A percentile compares a stretch with the other conserved stretches of the same genome.
Conservation (phyloP, 495 filamentous ascomycete genomes). For the Letharia columbiana region DNA sequence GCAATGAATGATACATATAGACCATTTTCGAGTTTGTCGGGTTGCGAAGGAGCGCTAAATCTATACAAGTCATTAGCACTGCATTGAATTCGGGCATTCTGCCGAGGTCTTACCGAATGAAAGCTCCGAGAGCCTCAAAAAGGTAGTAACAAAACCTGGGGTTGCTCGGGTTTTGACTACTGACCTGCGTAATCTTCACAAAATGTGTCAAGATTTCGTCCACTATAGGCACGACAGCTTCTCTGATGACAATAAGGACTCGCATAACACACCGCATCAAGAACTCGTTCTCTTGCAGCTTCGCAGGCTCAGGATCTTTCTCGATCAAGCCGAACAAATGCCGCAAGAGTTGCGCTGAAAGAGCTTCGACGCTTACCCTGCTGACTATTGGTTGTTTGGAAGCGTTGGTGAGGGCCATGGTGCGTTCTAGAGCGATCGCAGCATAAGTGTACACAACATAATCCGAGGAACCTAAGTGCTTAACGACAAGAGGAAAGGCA, state of each 20-base stretch:
- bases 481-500: slow-evolving; percentile 80
- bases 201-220: slow-evolving; percentile 70
- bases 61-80: slow-evolving; percentile 28
- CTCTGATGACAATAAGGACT: slow-evolving; percentile 84
- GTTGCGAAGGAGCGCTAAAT: slow-evolving; percentile 59
- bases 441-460: slow-evolving; percentile 98
- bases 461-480: slow-evolving; percentile 75
- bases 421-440: slow-evolving; percentile 85
- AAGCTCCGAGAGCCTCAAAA: slow-evolving; percentile 92
- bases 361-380: slow-evolving; percentile 59
- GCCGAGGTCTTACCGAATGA: slow-evolving; percentile 54
- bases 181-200: slow-evolving; percentile 77
- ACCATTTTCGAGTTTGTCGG: slow-evolving; percentile 62
- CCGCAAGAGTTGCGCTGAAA: slow-evolving; percentile 75
- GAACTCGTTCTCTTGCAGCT: slow-evolving; percentile 98
- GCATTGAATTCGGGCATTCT: background rate
- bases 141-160: slow-evolving; percentile 97
- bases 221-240: slow-evolving; percentile 57
- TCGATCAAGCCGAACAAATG: slow-evolving; percentile 91
- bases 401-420: slow-evolving; percentile 68
- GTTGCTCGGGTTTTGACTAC: slow-evolving; percentile 89
- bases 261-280: slow-evolving; percentile 98
- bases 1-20: slow-evolving; percentile 69
- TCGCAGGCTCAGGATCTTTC: slow-evolving; percentile 68
- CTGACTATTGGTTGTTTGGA: slow-evolving; percentile 66